Percentiles rank a stretch among this genome's conserved stretches.
These are phyloP conservation scores for Emergomyces africanus DNA, from an alignment of 2,329 filamentous ascomycete genomes.

Conservation along the genomic window DNA sequence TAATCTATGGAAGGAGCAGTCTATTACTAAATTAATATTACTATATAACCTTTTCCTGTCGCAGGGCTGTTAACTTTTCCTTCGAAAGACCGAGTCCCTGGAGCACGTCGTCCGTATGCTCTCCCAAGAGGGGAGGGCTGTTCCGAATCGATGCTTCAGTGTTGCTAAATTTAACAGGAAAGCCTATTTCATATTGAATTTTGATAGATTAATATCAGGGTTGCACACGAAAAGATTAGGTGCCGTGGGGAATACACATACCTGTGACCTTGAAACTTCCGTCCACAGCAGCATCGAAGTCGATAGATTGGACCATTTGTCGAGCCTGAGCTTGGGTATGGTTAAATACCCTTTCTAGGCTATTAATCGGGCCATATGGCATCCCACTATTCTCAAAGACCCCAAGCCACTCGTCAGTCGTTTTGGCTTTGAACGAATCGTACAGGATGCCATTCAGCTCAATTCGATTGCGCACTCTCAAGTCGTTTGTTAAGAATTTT, in stretches of 20 bases:
- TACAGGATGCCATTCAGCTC: slow-evolving; percentile 27
- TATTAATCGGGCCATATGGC: slow-evolving; percentile 37
- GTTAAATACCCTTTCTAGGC: slow-evolving; percentile 30
- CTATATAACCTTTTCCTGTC: slow-evolving; percentile 7
- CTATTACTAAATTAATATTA: background rate
- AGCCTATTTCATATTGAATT: slow-evolving; percentile 1
- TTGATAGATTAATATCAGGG: background rate
- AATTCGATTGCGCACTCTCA: slow-evolving; percentile 42
- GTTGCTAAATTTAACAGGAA: slow-evolving; percentile 24
- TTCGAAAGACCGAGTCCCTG: slow-evolving; percentile 14
- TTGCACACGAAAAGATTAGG: background rate
- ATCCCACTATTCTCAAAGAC: slow-evolving; percentile 32
- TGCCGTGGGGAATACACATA: slow-evolving; percentile 2
- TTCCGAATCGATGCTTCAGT: slow-evolving; percentile 15
- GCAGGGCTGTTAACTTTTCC: slow-evolving; percentile 11
- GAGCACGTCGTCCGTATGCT: slow-evolving; percentile 20
- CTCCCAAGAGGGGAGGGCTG: slow-evolving; percentile 18
- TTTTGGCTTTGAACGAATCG: slow-evolving; percentile 21
- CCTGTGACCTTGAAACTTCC: slow-evolving; percentile 19
- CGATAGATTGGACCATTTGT: slow-evolving; percentile 23
- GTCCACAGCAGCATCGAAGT: slow-evolving; percentile 12
- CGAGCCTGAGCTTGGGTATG: slow-evolving; percentile 33
- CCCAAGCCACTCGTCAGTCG: slow-evolving; percentile 29
- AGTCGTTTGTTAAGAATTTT: slow-evolving; percentile 48
- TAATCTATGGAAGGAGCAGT: background rate